Conservation (phyloP, 129 eudicot genomes). For the Flaveria ramosissima region DNA sequence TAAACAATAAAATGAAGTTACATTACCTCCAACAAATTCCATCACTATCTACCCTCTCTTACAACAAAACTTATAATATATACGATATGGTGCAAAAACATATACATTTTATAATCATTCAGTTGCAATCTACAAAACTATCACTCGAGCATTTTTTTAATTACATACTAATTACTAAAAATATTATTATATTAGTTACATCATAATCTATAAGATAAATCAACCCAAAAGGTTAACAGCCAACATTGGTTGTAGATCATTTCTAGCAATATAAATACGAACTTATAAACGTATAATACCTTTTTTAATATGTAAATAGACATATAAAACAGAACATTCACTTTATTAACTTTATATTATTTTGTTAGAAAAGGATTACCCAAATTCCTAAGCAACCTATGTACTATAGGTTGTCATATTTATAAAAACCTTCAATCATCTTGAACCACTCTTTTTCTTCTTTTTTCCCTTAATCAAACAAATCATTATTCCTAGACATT, state of each 20-base stretch:
- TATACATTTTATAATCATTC: no score
- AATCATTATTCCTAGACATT: background rate
- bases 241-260: no score
- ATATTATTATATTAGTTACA: no score
- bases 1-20: background rate
- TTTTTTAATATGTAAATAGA: background rate
- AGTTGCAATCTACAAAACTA: no score
- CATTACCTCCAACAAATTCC: background rate
- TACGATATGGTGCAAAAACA: no score
- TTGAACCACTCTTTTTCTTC: slow-evolving; percentile 25
- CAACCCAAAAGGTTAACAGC: no score
- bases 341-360: slow-evolving; percentile 17
- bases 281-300: background rate
- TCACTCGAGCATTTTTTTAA: no score
- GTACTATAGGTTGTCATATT: background rate
- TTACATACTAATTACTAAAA: no score
- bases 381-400: slow-evolving; percentile 33
- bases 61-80: background rate
- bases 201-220: no score
- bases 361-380: slow-evolving; percentile 7
- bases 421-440: slow-evolving; percentile 13
- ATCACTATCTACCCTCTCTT: background rate
- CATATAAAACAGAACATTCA: background rate
- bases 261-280: background rate
- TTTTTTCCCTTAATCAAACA: background rate